Percentiles rank a stretch among this genome's conserved stretches.
Evolutionary conservation across 371 early-diverging fungal species (phyloP).

Genomic region (Rhizopus microsporus): DNA sequence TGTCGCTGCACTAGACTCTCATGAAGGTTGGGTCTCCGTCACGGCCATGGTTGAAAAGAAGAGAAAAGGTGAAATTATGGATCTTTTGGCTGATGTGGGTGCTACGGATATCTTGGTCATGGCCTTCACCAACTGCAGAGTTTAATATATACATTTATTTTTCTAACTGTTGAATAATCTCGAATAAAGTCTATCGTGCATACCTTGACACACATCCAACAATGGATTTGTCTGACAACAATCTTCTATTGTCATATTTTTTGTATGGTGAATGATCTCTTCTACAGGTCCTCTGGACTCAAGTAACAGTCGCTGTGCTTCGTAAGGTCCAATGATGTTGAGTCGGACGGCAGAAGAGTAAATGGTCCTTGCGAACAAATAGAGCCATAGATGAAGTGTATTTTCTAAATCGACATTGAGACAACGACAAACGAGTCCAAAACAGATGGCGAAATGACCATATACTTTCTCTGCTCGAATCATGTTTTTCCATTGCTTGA

Average conservation of each 20-base stretch:
- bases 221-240: constrained; percentile 74
- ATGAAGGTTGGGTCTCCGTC: constrained; percentile 91
- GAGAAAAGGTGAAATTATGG: constrained; percentile 87
- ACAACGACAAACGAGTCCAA: constrained; percentile 66
- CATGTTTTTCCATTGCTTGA: constrained; percentile 56
- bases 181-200: constrained; percentile 88
- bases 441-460: constrained; percentile 74
- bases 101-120: constrained; percentile 92
- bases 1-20: constrained; percentile 82
- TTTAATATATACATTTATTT: constrained; percentile 35
- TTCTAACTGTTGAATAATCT: constrained; percentile 82
- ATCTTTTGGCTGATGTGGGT: constrained; percentile 80
- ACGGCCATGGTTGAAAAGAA: constrained; percentile 88
- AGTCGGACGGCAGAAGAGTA: constrained; percentile 90
- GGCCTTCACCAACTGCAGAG: constrained; percentile 80
- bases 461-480: constrained; percentile 56
- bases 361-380: constrained; percentile 79
- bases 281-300: constrained; percentile 61
- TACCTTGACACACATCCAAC: constrained; percentile 85
- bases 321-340: constrained; percentile 86
- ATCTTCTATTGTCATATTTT: constrained; percentile 49
- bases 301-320: constrained; percentile 76
- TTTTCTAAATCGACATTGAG: constrained; percentile 66
- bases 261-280: constrained; percentile 45
- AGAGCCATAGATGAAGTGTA: constrained; percentile 75